phyloP scores from a whole-genome alignment of 2,329 filamentous ascomycete genomes.

The Ophiocordyceps camponoti-saundersi region DNA sequence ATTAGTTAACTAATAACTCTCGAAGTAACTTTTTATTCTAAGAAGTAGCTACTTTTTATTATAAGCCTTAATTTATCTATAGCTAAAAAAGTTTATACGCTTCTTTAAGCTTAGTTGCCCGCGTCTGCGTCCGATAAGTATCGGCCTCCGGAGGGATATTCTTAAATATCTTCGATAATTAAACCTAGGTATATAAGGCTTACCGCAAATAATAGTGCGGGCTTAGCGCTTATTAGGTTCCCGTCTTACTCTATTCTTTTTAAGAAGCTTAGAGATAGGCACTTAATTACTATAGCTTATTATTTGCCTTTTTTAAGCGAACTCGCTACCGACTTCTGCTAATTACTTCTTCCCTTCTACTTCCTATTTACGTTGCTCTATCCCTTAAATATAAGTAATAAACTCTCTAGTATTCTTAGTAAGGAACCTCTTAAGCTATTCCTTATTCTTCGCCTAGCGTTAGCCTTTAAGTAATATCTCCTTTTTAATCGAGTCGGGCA shows the following conservation, averaged over 20 bases:
- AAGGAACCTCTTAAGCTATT: background rate
- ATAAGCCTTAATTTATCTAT: conserved; percentile 1
- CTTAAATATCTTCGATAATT: conserved; percentile 1
- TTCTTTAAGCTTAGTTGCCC: conserved; percentile 4
- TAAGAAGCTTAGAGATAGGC: background rate
- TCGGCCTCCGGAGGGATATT: conserved; percentile 5
- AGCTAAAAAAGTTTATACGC: conserved; percentile 7
- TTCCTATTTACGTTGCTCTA: background rate
- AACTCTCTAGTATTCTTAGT: background rate
- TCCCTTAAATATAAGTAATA: background rate
- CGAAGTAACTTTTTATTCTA: conserved; percentile 14
- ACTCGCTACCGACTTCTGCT: background rate
- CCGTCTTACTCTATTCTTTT: background rate
- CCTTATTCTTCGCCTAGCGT: background rate
- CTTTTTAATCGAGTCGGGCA: background rate
- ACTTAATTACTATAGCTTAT: background rate
- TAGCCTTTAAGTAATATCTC: background rate
- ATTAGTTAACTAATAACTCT: conserved; percentile 31
- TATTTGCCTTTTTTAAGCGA: background rate
- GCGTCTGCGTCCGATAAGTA: conserved; percentile 1
- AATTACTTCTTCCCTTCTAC: background rate
- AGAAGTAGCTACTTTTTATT: conserved; percentile 4
- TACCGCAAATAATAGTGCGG: background rate
- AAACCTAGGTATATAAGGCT: background rate
- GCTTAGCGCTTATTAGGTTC: background rate